Conservation (phyloP, 257 asterid genomes). For the Solanum sparsipilum region DNA sequence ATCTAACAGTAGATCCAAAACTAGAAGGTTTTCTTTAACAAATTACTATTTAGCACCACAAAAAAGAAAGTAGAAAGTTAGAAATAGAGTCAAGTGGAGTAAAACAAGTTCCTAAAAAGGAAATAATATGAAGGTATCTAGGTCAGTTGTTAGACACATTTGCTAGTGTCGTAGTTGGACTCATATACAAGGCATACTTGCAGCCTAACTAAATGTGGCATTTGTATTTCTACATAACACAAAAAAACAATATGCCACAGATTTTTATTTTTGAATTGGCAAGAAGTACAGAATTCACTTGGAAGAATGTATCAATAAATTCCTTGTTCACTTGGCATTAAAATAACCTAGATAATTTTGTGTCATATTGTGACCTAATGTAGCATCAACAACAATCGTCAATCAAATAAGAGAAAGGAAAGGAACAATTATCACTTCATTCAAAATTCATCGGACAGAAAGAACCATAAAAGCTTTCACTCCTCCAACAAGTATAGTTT, state of each 20-base stretch:
- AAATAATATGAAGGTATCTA: not conserved
- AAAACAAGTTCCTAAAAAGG: not conserved
- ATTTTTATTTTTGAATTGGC: not conserved
- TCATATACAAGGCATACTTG: not conserved
- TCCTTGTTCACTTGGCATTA: not conserved
- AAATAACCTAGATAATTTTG: not conserved
- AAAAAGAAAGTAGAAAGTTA: not conserved
- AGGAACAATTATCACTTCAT: not conserved
- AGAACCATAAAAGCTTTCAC: not conserved
- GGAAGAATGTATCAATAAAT: not conserved
- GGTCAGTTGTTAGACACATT: not conserved
- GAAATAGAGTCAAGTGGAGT: not conserved
- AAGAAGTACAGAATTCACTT: not conserved
- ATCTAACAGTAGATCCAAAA: not conserved
- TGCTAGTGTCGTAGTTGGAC: not conserved
- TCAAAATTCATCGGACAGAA: not conserved
- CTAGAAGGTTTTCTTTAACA: not conserved
- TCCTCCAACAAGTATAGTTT: too few species aligned
- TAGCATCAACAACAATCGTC: not conserved
- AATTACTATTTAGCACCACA: not conserved
- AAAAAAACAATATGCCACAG: not conserved
- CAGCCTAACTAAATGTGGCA: not conserved
- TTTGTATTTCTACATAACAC: not conserved
- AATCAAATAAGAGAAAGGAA: not conserved
- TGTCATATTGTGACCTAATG: not conserved